These are phyloP conservation scores for Starmera pachycereana DNA, from an alignment of 805 yeast species.

Conservation along the genomic window DNA sequence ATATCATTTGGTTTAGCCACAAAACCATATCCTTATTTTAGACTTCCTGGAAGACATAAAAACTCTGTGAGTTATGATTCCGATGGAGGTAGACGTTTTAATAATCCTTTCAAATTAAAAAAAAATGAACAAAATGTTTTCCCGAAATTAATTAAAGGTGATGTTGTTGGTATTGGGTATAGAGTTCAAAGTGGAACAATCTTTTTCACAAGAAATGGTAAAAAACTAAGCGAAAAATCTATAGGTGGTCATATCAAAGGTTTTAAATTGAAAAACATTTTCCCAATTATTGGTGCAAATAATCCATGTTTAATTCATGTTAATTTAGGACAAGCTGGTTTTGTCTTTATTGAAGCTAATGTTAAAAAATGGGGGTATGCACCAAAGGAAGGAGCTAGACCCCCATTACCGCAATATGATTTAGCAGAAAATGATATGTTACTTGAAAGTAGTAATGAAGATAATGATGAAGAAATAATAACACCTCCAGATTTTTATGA, in stretches of 20 bases:
- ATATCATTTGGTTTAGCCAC: conserved; percentile 76
- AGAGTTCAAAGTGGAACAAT: conserved; percentile 74
- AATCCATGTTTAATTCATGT: conserved; percentile 78
- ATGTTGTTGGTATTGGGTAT: conserved; percentile 88
- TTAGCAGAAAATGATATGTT: conserved; percentile 69
- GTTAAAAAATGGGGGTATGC: conserved; percentile 83
- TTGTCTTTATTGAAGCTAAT: conserved; percentile 73
- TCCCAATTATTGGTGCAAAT: conserved; percentile 84
- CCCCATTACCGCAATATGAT: conserved; percentile 92
- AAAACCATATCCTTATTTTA: conserved; percentile 86
- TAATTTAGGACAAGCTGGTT: conserved; percentile 79
- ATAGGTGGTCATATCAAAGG: conserved; percentile 73
- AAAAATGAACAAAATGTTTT: conserved; percentile 38
- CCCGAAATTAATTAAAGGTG: conserved; percentile 67
- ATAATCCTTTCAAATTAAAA: conserved; percentile 56
- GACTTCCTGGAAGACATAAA: conserved; percentile 86
- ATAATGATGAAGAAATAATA: conserved; percentile 17
- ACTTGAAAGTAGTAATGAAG: conserved; percentile 43
- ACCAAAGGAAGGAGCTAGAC: conserved; percentile 73
- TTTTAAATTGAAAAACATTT: conserved; percentile 59
- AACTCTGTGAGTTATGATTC: conserved; percentile 86
- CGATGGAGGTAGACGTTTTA: conserved; percentile 66
- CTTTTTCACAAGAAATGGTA: conserved; percentile 92
- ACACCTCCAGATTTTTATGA: conserved; percentile 19
- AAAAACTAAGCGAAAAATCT: conserved; percentile 70